These are phyloP conservation scores for Datisca glomerata DNA, from an alignment of 306 rosid genomes.

Conservation along the genomic window DNA sequence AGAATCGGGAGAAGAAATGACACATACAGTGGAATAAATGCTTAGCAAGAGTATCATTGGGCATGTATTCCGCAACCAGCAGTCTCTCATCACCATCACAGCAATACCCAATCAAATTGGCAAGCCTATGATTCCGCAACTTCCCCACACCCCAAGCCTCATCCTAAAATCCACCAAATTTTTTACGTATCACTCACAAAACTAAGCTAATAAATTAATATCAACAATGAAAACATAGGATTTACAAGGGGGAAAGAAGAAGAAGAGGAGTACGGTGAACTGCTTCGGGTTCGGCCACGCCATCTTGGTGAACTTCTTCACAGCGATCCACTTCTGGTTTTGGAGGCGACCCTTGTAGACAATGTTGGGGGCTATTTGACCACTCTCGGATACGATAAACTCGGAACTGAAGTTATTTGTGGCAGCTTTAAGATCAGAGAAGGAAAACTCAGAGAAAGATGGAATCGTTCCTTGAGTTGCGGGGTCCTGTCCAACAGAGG, in stretches of 20 bases:
- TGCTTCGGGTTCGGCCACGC: slow-evolving; percentile 98
- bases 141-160: slow-evolving; percentile 90
- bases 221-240: background rate
- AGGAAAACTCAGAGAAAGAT: slow-evolving; percentile 59
- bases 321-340: slow-evolving; percentile 78
- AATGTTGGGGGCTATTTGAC: slow-evolving; percentile 78
- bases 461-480: slow-evolving; percentile 20
- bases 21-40: slow-evolving; percentile 90
- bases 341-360: slow-evolving; percentile 79
- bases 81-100: slow-evolving; percentile 95
- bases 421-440: slow-evolving; percentile 65
- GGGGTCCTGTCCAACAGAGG: slow-evolving; percentile 19
- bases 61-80: slow-evolving; percentile 96
- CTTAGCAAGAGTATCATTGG: slow-evolving; percentile 93
- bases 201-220: slow-evolving; percentile 1
- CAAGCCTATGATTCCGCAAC: slow-evolving; percentile 69
- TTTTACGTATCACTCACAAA: slow-evolving; percentile 2
- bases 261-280: slow-evolving; percentile 36
- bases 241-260: background rate
- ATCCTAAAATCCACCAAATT: slow-evolving; percentile 28
- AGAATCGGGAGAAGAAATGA: background rate
- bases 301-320: slow-evolving; percentile 78
- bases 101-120: slow-evolving; percentile 87
- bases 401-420: slow-evolving; percentile 78
- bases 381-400: slow-evolving; percentile 79